A percentile compares a stretch with the other conserved stretches of the same genome.
These are phyloP conservation scores for Trichoderma parareesei DNA, from an alignment of 495 filamentous ascomycete species.

Conservation along the genomic window DNA sequence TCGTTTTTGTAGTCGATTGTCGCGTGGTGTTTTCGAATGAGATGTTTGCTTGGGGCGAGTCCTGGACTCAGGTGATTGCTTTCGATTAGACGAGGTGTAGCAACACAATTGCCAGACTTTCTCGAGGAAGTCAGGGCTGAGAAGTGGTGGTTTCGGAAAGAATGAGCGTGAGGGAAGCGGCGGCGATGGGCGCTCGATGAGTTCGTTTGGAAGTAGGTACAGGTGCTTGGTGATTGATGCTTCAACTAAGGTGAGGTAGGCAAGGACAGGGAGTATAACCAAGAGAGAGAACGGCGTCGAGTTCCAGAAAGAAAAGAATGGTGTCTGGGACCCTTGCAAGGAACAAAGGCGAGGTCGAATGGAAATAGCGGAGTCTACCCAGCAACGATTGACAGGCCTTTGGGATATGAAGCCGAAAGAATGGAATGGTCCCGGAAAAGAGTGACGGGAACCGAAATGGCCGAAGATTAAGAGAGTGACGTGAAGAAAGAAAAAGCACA, in stretches of 20 bases:
- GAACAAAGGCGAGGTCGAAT: conserved; percentile 1
- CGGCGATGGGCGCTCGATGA: neutral
- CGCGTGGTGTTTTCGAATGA: neutral
- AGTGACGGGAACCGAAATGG: conserved; percentile 27
- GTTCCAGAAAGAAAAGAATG: conserved; percentile 9
- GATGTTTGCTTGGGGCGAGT: neutral
- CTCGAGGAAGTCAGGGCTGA: neutral
- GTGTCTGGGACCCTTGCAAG: conserved; percentile 8
- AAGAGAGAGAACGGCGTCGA: neutral
- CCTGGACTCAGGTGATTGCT: neutral
- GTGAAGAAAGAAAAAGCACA: conserved; percentile 31
- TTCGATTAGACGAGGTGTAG: neutral
- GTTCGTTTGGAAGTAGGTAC: neutral
- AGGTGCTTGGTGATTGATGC: neutral
- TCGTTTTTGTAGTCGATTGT: neutral
- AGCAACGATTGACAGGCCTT: conserved; percentile 7
- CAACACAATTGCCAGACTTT: neutral
- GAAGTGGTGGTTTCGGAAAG: neutral
- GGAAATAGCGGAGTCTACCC: conserved; percentile 4
- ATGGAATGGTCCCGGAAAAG: conserved; percentile 32
- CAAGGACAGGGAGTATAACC: conserved; percentile 7
- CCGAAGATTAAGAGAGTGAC: conserved; percentile 33
- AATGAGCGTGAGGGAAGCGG: neutral
- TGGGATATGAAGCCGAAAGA: conserved; percentile 20
- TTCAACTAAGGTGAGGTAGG: neutral